Conservation (phyloP, 345 rosid genomes). For the Citrus cavaleriei region DNA sequence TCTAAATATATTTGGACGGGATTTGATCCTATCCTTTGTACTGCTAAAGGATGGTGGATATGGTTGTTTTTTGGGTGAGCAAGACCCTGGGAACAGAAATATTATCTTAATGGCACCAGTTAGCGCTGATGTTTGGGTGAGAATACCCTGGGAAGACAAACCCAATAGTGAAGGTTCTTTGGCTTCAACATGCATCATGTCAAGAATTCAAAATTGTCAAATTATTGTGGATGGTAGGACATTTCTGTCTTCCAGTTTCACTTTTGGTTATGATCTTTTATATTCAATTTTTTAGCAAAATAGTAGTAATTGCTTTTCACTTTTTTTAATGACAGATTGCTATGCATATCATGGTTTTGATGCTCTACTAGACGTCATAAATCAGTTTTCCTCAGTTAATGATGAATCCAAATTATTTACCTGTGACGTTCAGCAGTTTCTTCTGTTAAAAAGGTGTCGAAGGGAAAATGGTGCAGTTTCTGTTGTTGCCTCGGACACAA, state of each 20-base stretch:
- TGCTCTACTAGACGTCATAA: slow-evolving; percentile 51
- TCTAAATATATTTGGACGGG: slow-evolving; percentile 70
- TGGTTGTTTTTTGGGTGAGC: slow-evolving; percentile 24
- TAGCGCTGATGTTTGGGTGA: slow-evolving; percentile 73
- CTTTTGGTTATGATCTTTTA: neutral
- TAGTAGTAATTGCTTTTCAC: slow-evolving; percentile 4
- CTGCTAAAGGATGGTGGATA: slow-evolving; percentile 37
- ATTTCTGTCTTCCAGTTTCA: slow-evolving; percentile 10
- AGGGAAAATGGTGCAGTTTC: slow-evolving; percentile 33
- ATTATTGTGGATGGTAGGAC: slow-evolving; percentile 63
- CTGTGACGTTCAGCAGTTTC: slow-evolving; percentile 54
- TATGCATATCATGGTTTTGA: slow-evolving; percentile 46
- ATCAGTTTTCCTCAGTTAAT: slow-evolving; percentile 52
- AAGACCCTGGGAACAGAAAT: slow-evolving; percentile 26
- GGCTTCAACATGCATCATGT: slow-evolving; percentile 55
- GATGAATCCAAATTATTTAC: slow-evolving; percentile 53
- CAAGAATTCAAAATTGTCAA: slow-evolving; percentile 53
- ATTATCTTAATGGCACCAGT: slow-evolving; percentile 46
- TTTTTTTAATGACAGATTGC: slow-evolving; percentile 47
- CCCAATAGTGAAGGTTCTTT: slow-evolving; percentile 24
- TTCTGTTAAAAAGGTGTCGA: slow-evolving; percentile 38
- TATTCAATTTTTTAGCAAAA: slow-evolving; percentile 2
- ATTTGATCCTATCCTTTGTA: slow-evolving; percentile 46
- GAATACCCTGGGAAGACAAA: slow-evolving; percentile 54
- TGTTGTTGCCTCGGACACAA: slow-evolving; percentile 29